Conservation (phyloP, 2,329 filamentous ascomycete species). For the Aureobasidium namibiae region DNA sequence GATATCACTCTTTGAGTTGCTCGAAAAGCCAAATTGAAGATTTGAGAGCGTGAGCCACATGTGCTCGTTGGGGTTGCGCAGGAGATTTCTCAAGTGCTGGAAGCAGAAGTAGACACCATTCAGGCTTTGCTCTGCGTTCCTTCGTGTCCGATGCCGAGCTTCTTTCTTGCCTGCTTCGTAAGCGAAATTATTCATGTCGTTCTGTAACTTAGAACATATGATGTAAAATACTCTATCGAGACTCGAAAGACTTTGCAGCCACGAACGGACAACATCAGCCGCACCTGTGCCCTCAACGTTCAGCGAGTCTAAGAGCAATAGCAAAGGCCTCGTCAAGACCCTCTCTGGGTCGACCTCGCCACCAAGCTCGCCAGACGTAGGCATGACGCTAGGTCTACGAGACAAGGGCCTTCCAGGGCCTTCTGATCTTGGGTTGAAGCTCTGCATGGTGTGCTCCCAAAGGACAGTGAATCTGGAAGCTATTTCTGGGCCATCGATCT, state of each 20-base stretch:
- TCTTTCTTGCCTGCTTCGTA: not conserved
- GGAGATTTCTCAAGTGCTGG: constrained; percentile 62
- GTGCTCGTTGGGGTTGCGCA: constrained; percentile 59
- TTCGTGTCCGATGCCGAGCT: constrained; percentile 4
- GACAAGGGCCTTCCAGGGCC: constrained; percentile 14
- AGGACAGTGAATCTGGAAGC: constrained; percentile 65
- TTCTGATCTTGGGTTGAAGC: constrained; percentile 12
- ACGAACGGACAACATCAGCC: constrained; percentile 68
- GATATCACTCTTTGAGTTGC: not conserved
- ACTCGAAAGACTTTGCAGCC: constrained; percentile 60
- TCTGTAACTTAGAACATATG: constrained; percentile 15
- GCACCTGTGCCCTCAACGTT: constrained; percentile 63
- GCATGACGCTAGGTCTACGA: constrained; percentile 23
- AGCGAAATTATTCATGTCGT: constrained; percentile 14
- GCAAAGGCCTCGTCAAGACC: constrained; percentile 72
- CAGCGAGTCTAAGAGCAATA: constrained; percentile 73
- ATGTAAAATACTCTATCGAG: constrained; percentile 41
- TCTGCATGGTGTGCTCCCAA: constrained; percentile 64
- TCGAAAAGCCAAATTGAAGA: constrained; percentile 2
- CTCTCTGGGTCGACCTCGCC: constrained; percentile 55
- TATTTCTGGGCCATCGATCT: constrained; percentile 37
- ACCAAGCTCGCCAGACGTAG: constrained; percentile 29
- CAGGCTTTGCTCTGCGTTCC: constrained; percentile 15
- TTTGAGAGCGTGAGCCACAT: constrained; percentile 46
- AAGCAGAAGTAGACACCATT: constrained; percentile 71